Conservation (phyloP, 2,329 filamentous ascomycete genomes). For the Anthostomella pinea region DNA sequence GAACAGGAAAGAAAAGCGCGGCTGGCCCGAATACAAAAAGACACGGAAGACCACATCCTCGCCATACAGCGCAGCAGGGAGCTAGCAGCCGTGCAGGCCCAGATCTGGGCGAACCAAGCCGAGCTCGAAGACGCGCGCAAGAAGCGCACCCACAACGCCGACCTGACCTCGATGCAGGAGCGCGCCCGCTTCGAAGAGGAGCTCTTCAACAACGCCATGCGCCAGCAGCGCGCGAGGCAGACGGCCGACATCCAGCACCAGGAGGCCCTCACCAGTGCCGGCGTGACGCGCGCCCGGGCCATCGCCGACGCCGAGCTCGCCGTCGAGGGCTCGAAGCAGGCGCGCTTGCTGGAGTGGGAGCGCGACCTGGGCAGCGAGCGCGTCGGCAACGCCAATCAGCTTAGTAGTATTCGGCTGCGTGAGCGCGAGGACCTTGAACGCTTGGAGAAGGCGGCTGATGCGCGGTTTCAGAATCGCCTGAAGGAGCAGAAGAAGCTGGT, state of each 20-base stretch:
- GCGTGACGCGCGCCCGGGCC: constrained; percentile 41
- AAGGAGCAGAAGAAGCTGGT: constrained; percentile 52
- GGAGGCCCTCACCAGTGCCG: constrained; percentile 44
- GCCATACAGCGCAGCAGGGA: constrained; percentile 49
- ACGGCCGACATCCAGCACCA: constrained; percentile 43
- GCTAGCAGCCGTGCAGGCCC: constrained; percentile 48
- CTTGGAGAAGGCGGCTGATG: constrained; percentile 46
- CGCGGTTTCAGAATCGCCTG: constrained; percentile 43
- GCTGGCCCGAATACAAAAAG: constrained; percentile 42
- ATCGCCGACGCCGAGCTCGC: constrained; percentile 47
- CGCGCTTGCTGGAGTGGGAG: constrained; percentile 49
- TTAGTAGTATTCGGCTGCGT: constrained; percentile 46
- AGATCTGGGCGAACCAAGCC: constrained; percentile 47
- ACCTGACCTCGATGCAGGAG: constrained; percentile 42
- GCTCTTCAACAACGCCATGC: constrained; percentile 36
- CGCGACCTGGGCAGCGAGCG: constrained; percentile 42
- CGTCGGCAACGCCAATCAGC: constrained; percentile 46
- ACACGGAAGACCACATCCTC: constrained; percentile 48
- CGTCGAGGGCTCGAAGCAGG: constrained; percentile 42
- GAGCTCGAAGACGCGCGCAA: constrained; percentile 52
- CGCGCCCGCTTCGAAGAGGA: constrained; percentile 48
- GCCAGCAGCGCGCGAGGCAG: constrained; percentile 36
- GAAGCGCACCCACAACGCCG: constrained; percentile 43
- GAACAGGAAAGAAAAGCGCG: constrained; percentile 51
- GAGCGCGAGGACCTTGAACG: constrained; percentile 51